Evolutionary conservation across 2,329 filamentous ascomycete species (phyloP).

Genomic region (Trichophyton verrucosum): DNA sequence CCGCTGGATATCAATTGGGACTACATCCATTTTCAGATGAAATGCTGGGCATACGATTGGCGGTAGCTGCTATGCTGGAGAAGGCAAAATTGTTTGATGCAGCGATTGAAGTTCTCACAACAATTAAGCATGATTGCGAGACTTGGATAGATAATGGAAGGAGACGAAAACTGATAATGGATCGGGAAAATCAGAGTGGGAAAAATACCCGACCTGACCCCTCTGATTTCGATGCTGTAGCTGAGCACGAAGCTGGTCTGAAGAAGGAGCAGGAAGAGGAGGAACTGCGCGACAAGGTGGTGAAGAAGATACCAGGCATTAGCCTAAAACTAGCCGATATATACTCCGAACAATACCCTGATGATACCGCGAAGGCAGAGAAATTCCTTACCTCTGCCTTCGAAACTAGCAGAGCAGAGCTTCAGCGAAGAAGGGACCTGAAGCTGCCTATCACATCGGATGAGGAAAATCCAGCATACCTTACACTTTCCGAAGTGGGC

Average conservation of each 20-base stretch:
- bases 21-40: constrained; percentile 88
- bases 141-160: constrained; percentile 25
- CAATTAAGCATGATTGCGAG: constrained; percentile 57
- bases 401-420: constrained; percentile 64
- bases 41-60: constrained; percentile 76
- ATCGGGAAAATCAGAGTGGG: constrained; percentile 11
- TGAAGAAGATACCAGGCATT: constrained; percentile 58
- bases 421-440: constrained; percentile 52
- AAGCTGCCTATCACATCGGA: constrained; percentile 53
- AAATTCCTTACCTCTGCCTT: constrained; percentile 68
- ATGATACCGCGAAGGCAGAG: constrained; percentile 62
- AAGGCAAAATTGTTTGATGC: constrained; percentile 57
- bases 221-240: constrained; percentile 14
- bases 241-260: constrained; percentile 11
- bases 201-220: constrained; percentile 3
- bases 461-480: constrained; percentile 22
- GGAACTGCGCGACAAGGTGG: constrained; percentile 40
- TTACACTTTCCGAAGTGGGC: constrained; percentile 29
- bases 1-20: constrained; percentile 56
- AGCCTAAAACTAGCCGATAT: constrained; percentile 75
- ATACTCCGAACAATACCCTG: constrained; percentile 64
- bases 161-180: constrained; percentile 14
- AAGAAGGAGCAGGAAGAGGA: constrained; percentile 20
- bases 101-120: constrained; percentile 65
- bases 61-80: constrained; percentile 68